Percentiles rank a stretch among this genome's conserved stretches.
Conservation (phyloP, 1,284 basidiomycete genomes). For the Apiotrichum mycotoxinovorans region DNA sequence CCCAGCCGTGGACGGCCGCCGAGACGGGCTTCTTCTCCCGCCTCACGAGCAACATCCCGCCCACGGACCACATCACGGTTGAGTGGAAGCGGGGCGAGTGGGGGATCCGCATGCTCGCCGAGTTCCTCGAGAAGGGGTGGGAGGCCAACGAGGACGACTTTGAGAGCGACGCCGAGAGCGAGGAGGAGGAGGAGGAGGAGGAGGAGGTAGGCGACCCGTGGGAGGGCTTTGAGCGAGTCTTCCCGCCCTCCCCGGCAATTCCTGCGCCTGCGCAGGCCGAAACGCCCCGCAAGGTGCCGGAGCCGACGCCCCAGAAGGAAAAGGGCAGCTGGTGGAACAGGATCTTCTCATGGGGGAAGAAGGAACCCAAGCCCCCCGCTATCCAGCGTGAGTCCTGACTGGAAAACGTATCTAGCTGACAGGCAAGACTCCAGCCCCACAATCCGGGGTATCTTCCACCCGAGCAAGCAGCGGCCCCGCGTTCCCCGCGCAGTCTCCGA, state of each 20-base stretch:
- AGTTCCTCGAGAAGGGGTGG: not conserved
- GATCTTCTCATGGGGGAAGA: not conserved
- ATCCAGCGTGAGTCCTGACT: not conserved
- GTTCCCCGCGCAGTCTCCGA: too few species aligned
- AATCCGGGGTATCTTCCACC: too few species aligned
- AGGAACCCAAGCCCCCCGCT: not conserved
- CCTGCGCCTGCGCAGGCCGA: not conserved
- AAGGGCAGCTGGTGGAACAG: not conserved
- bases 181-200: not conserved
- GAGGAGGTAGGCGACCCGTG: not conserved
- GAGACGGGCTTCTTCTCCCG: conserved; percentile 1
- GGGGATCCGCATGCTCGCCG: conserved; percentile 1
- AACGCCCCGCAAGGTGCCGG: not conserved
- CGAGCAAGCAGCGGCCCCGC: too few species aligned
- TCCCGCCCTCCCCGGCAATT: not conserved
- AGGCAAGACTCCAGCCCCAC: too few species aligned
- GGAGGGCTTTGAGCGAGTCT: too few species aligned
- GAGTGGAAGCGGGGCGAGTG: conserved; percentile 1
- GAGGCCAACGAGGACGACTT: not conserved
- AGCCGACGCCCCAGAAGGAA: not conserved
- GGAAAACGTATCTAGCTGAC: too few species aligned
- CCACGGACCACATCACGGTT: not conserved
- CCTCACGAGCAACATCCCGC: not conserved
- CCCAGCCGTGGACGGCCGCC: not conserved
- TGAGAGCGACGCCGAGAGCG: not conserved